phyloP scores from a whole-genome alignment of 495 filamentous ascomycete species.

The Xylaria castorea region DNA sequence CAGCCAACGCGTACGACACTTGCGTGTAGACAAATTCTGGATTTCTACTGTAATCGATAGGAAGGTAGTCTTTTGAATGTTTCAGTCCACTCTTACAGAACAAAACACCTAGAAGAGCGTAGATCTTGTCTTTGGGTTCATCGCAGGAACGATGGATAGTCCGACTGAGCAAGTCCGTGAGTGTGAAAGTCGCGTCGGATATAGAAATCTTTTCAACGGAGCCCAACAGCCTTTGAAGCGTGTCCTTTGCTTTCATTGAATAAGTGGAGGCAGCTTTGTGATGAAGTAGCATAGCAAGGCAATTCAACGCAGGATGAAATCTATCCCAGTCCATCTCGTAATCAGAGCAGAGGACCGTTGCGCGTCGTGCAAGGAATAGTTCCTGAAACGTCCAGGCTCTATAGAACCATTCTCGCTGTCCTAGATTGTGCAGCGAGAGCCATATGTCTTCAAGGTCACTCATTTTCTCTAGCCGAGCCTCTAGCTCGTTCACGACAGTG shows the following conservation, averaged over 20 bases:
- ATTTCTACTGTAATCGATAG: neutral
- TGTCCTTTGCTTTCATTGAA: neutral
- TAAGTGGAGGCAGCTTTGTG: neutral
- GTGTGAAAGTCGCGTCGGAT: neutral
- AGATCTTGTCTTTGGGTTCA: slow-evolving; percentile 10
- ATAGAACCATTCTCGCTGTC: slow-evolving; percentile 16
- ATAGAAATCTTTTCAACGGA: neutral
- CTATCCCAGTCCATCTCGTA: slow-evolving; percentile 17
- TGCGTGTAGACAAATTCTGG: slow-evolving; percentile 3
- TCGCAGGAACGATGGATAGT: slow-evolving; percentile 8
- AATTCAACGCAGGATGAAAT: neutral
- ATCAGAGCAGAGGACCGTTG: slow-evolving; percentile 6
- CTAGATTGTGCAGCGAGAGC: slow-evolving; percentile 5
- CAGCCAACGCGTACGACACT: slow-evolving; percentile 1
- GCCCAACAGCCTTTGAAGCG: neutral
- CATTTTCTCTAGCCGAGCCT: neutral
- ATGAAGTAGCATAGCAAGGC: neutral
- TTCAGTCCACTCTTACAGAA: neutral
- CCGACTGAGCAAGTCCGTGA: slow-evolving; percentile 6
- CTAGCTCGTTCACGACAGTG: neutral
- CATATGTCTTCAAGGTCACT: neutral
- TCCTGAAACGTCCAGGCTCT: slow-evolving; percentile 19
- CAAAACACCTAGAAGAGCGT: slow-evolving; percentile 8
- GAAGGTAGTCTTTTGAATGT: neutral
- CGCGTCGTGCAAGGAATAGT: slow-evolving; percentile 5